phyloP scores from a whole-genome alignment of 129 eudicot species.

The Helianthus tuberosus region DNA sequence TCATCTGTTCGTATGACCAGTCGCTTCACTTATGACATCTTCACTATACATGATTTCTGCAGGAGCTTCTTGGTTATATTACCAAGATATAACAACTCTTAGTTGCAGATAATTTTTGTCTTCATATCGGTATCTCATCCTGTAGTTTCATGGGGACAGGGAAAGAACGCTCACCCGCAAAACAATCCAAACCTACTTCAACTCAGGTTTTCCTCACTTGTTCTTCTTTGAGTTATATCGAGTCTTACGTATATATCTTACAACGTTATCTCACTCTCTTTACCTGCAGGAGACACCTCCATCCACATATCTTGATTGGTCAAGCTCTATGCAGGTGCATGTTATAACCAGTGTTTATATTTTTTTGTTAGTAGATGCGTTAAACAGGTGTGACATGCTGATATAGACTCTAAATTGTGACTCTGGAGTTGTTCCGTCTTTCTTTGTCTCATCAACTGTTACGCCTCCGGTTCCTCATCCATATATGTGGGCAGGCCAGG shows the following conservation, averaged over 20 bases:
- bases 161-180: conserved; percentile 68
- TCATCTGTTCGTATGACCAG: neutral
- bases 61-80: conserved; percentile 25
- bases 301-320: conserved; percentile 82
- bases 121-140: conserved; percentile 20
- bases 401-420: conserved; percentile 46
- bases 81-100: conserved; percentile 14
- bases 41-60: conserved; percentile 24
- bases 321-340: conserved; percentile 92
- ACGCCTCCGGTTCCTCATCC: conserved; percentile 90
- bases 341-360: neutral
- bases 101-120: conserved; percentile 15
- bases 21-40: neutral
- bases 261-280: conserved; percentile 9
- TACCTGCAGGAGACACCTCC: conserved; percentile 64
- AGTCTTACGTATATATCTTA: neutral
- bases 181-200: conserved; percentile 63
- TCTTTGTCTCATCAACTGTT: conserved; percentile 80
- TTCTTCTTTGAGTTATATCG: neutral
- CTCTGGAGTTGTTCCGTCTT: conserved; percentile 84
- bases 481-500: conserved; percentile 98
- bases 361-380: neutral
- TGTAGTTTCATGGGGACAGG: conserved; percentile 61
- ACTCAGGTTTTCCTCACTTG: conserved; percentile 53
- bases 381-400: conserved; percentile 17